These are phyloP conservation scores for Drechmeria coniospora DNA, from an alignment of 2,329 filamentous ascomycete species.

Conservation along the genomic window DNA sequence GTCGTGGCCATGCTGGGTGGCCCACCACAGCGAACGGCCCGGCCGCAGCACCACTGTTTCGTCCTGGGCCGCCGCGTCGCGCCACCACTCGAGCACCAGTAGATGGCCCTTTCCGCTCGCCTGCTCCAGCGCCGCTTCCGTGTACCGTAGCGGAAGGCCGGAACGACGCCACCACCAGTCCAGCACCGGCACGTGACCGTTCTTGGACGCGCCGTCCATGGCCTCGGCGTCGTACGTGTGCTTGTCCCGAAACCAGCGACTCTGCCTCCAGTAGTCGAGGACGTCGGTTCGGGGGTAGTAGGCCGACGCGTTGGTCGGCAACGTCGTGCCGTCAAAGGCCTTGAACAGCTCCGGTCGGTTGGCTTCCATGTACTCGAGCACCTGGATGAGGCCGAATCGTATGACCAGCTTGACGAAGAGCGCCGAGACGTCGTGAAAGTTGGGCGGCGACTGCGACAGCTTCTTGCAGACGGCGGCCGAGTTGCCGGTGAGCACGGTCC, in stretches of 20 bases:
- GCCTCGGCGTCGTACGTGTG: conserved; percentile 69
- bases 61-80: conserved; percentile 47
- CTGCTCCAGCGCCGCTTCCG: conserved; percentile 73
- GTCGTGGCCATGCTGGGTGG: conserved; percentile 66
- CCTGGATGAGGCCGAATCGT: conserved; percentile 70
- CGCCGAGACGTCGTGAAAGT: conserved; percentile 57
- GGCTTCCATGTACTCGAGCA: conserved; percentile 52
- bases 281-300: conserved; percentile 76
- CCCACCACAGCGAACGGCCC: conserved; percentile 69
- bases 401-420: conserved; percentile 79
- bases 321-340: conserved; percentile 68
- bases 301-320: conserved; percentile 77
- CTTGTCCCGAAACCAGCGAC: conserved; percentile 67
- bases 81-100: conserved; percentile 89
- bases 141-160: conserved; percentile 68
- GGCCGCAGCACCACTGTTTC: conserved; percentile 53
- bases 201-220: conserved; percentile 72
- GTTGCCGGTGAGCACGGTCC: conserved; percentile 62
- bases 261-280: conserved; percentile 81
- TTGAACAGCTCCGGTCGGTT: conserved; percentile 62
- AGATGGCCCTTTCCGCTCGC: conserved; percentile 74
- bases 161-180: conserved; percentile 82
- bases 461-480: conserved; percentile 58
- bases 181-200: conserved; percentile 70
- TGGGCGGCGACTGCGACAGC: conserved; percentile 54